Evolutionary conservation across 768 basidiomycete genomes (phyloP), one percentile per base, ranked within the genome.

Genomic region (Flagelloscypha sp.): DNA sequence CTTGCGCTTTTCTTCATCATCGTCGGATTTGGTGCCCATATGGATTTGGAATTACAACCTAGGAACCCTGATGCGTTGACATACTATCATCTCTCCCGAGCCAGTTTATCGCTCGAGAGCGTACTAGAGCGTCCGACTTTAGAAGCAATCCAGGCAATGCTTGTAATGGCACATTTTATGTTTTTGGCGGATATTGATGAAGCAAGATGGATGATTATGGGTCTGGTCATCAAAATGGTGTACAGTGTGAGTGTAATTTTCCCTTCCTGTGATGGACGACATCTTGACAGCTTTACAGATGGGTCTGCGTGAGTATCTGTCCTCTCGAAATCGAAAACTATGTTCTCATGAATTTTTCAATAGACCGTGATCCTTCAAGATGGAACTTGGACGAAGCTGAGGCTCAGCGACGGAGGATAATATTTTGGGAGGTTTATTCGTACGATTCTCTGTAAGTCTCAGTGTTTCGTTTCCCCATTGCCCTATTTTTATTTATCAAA

Each of bases 371-470:
- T 46, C 77, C 76, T 41, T 70, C 70, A 23, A 71, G 69, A 47
- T 83, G 78, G 77, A 72, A 75, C 36, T 55, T 79, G 11, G 60
- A 70, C 35, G 45, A 60, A 9, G 66, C 63, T 37, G 76, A 83
- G 52, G 72, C 78, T 0, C 64, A 69, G 36, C 69, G 68, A 50
- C 63, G 79, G 41, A 66, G 77, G 18, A 67, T 69, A 38, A 54
- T 83, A 10, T 68, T 80, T 43, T 79, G 78, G 58, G 79, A 83
- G 47, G 57, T 80, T 30, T 63, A 74, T 44, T 75, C 74, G 6
- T 80, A 80, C 44, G 79, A 81, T 48, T 75, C 75, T 3, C 79
- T 74, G 74, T 77, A 79, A 74, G 80, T 79, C n/a, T n/a, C 46
- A 36, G 63, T 43, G 16, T 16, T 24, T 15, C 12, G 7, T 20